Evolutionary conservation across 768 basidiomycete genomes (phyloP).

Genomic region (Phaeotremella skinneri): DNA sequence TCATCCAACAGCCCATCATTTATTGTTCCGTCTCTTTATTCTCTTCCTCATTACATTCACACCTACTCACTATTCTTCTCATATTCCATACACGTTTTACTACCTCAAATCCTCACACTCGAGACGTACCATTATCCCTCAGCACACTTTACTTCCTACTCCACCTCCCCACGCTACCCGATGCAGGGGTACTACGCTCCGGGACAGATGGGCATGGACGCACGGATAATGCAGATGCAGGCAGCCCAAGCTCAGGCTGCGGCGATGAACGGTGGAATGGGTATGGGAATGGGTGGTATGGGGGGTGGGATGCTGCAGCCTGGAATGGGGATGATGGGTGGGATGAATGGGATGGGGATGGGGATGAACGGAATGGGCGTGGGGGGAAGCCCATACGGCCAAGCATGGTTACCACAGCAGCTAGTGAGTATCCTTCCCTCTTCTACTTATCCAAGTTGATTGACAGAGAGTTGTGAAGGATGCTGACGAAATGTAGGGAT

Average conservation of each 20-base stretch:
- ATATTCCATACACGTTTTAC: too few relatives aligned
- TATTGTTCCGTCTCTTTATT: too few relatives aligned
- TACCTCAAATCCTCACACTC: too few relatives aligned
- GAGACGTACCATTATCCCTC: too few relatives aligned
- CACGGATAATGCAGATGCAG: conserved; percentile 11
- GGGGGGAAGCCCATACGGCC: conserved; percentile 9
- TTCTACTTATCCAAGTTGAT: not conserved
- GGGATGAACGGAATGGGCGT: conserved; percentile 3
- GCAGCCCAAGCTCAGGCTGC: conserved; percentile 14
- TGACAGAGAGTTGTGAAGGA: not conserved
- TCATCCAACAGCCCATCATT: too few relatives aligned
- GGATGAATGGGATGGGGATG: not conserved
- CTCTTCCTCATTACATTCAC: too few relatives aligned
- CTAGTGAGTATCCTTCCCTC: conserved; percentile 15
- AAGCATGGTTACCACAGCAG: conserved; percentile 17
- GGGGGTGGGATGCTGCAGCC: conserved; percentile 7
- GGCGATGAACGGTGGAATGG: conserved; percentile 15
- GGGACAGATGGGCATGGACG: conserved; percentile 8
- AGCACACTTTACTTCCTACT: not conserved
- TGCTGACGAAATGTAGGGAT: conserved; percentile 28
- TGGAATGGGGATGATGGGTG: conserved; percentile 10
- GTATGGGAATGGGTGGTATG: conserved; percentile 21
- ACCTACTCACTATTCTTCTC: too few relatives aligned
- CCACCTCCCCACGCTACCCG: not conserved
- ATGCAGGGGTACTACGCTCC: not conserved